Evolutionary conservation across 228 moss, liverwort and hornwort species (phyloP).

Genomic region (Sphagnum magellanicum): DNA sequence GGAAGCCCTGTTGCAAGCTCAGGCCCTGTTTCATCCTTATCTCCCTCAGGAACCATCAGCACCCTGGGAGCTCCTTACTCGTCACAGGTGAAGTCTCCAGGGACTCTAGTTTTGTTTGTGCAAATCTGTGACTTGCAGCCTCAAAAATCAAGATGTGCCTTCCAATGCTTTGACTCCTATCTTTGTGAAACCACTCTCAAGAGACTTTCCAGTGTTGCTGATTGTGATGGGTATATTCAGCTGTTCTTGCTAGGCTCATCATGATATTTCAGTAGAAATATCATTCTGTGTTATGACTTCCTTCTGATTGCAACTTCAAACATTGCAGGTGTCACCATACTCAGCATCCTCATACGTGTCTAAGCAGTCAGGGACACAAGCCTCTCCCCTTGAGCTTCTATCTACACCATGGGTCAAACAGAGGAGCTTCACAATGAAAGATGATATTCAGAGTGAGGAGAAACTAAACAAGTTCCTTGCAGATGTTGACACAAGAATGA

Average conservation of each 20-base stretch:
- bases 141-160: too few species aligned
- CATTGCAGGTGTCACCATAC: constrained; percentile 49
- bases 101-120: background rate
- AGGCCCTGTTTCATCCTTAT: constrained; percentile 33
- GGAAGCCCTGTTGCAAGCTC: constrained; percentile 31
- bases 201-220: too few species aligned
- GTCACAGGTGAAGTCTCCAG: constrained; percentile 28
- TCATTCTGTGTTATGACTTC: background rate
- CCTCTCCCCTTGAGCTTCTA: constrained; percentile 38
- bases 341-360: constrained; percentile 36
- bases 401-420: constrained; percentile 57
- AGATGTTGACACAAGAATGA: constrained; percentile 69
- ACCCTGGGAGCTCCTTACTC: constrained; percentile 42
- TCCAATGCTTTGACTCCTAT: too few species aligned
- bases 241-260: too few species aligned
- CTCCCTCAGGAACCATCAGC: constrained; percentile 31
- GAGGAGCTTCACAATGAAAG: constrained; percentile 60
- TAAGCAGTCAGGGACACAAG: constrained; percentile 25
- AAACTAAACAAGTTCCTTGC: constrained; percentile 69
- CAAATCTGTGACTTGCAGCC: background rate
- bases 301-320: background rate
- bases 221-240: too few species aligned
- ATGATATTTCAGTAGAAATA: too few species aligned
- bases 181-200: too few species aligned
- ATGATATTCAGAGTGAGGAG: constrained; percentile 82